Evolutionary conservation across 2,329 filamentous ascomycete genomes (phyloP).

Genomic region (Coniochaeta ligniaria): DNA sequence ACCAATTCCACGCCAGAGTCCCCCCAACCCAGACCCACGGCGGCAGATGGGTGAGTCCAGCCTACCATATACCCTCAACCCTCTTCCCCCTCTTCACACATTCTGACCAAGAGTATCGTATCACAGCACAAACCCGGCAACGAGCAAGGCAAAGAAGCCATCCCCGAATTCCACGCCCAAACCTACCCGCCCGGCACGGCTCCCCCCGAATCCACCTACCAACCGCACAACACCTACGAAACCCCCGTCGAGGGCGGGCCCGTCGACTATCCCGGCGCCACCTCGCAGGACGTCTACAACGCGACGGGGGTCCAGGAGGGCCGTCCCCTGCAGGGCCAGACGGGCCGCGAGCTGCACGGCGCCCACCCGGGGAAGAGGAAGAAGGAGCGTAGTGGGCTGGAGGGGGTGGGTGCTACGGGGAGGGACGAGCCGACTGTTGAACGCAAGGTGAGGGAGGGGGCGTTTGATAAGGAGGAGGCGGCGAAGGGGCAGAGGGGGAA

Average conservation of each 20-base stretch:
- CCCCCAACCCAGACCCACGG: slow-evolving; percentile 44
- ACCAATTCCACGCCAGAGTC: slow-evolving; percentile 47
- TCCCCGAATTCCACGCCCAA: slow-evolving; percentile 58
- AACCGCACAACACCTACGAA: slow-evolving; percentile 28
- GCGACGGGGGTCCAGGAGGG: slow-evolving; percentile 27
- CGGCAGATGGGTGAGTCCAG: slow-evolving; percentile 46
- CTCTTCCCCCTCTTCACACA: background rate
- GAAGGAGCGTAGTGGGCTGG: slow-evolving; percentile 29
- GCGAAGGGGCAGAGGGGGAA: background rate
- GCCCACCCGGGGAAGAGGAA: slow-evolving; percentile 22
- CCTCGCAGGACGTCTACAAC: slow-evolving; percentile 33
- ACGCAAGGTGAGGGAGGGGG: slow-evolving; percentile 7
- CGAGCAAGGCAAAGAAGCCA: slow-evolving; percentile 50
- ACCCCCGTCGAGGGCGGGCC: slow-evolving; percentile 15
- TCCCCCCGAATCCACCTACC: slow-evolving; percentile 35
- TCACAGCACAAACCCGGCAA: slow-evolving; percentile 56
- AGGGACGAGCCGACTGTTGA: slow-evolving; percentile 11
- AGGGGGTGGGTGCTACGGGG: slow-evolving; percentile 26
- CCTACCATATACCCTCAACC: background rate
- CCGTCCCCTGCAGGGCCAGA: slow-evolving; percentile 34
- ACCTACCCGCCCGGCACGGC: slow-evolving; percentile 56
- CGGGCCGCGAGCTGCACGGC: slow-evolving; percentile 31
- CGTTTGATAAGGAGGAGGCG: background rate
- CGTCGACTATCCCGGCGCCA: slow-evolving; percentile 34
- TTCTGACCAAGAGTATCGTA: slow-evolving; percentile 1